Base-by-base conservation (phyloP, 306 rosid genomes). In the Betula pendula region DNA sequence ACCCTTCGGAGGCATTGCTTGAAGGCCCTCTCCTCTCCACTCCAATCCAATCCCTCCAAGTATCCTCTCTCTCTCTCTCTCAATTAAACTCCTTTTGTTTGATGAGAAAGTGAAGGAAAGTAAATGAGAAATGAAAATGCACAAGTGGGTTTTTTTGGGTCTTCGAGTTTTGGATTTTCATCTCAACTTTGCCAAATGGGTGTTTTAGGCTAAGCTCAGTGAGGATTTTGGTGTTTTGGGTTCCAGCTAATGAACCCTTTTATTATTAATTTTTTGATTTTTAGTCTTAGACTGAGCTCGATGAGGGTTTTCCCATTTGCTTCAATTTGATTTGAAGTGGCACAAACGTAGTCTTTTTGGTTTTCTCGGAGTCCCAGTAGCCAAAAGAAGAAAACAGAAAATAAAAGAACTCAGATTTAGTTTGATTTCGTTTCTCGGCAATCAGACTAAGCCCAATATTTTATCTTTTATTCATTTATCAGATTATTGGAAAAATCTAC, bases 31-130 rank as follows among this genome's bases (percentile, higher is more conserved):
- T 84, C 85, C 14, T 79, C 83, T 75, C 82, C 91, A 52, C 81
- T 87, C 80, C 91, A 88, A 31, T 77, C 87, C 79, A 62, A 73
- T 86, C 81, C 84, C 80, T 81, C 53, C 84, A 84, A 81, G 97
- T 94, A 87, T 20, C 40, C 2, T 13, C 47, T 72, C 53, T 70
- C 38, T 49, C 72, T 51, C 84, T 83, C 49, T 70, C 45, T 68
- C 67, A 17, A 24, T 48, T n/a, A 16, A 47, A 62, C 16, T 1
- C 27, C 44, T 1, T 58, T 79, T 77, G 62, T 31, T 66, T 19
- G 49, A 50, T 56, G 44, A 71, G 62, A 77, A 71, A 65, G 16
- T 66, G 63, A 65, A 53, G 35, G 35, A 48, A 24, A 53, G 20
- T 17, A 17, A 76, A 67, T 16, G 47, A 60, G 27, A 65, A 65